These are phyloP conservation scores for Xanthoparmelia taractica DNA, from an alignment of 495 filamentous ascomycete species.

Conservation along the genomic window DNA sequence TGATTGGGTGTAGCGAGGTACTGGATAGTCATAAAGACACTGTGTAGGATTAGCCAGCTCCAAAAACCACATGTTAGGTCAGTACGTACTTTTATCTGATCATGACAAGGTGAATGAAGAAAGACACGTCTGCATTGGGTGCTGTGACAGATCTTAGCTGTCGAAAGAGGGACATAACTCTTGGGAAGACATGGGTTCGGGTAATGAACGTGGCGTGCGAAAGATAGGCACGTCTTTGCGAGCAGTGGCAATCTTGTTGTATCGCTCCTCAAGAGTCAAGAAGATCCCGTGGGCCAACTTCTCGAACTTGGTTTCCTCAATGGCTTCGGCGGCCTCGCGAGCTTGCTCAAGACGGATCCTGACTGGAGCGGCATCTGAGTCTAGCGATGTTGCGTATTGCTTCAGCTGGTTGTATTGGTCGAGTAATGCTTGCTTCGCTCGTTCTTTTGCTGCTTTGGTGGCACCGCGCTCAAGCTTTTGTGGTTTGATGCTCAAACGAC, in stretches of 20 bases:
- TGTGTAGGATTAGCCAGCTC: background rate
- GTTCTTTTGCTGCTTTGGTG: conserved; percentile 1
- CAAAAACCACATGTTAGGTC: background rate
- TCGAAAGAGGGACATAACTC: background rate
- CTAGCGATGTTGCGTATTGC: conserved; percentile 11
- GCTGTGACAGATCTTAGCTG: background rate
- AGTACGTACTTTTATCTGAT: background rate
- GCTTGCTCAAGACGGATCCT: conserved; percentile 21
- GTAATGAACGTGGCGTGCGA: too few species aligned
- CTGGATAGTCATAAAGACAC: background rate
- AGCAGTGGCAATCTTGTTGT: conserved; percentile 9
- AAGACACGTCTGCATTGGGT: background rate
- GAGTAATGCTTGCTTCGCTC: conserved; percentile 4
- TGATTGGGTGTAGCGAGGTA: background rate
- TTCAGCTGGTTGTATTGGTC: conserved; percentile 8
- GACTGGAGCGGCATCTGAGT: conserved; percentile 13
- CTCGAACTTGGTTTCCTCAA: conserved; percentile 16
- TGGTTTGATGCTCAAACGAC: background rate
- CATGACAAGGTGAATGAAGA: background rate
- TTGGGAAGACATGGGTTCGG: background rate
- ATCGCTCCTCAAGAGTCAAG: conserved; percentile 16
- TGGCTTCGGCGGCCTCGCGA: conserved; percentile 10
- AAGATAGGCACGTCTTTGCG: background rate
- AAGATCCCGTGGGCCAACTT: conserved; percentile 8
- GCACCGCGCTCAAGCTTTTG: background rate